Base-by-base conservation (phyloP, 164 flowering plant species). In the Vitis rotundifolia region DNA sequence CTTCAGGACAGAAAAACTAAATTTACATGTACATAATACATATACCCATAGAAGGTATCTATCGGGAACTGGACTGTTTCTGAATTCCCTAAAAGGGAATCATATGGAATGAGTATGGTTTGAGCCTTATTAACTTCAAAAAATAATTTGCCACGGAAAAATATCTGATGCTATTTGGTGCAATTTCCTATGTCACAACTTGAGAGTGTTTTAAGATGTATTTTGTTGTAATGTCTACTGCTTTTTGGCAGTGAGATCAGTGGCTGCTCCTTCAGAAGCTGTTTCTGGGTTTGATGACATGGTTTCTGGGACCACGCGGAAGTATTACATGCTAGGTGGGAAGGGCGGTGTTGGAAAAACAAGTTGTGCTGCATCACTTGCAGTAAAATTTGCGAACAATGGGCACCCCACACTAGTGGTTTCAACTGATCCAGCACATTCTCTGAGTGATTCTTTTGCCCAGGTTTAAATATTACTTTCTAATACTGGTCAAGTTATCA, bases 301-400 rank as follows among this genome's bases (percentile, higher is more conserved):
- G 97, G 81, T 82, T 70, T 72, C 87, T 37, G 89, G 88, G 16
- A 84, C 88, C 3, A 74, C 85, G 62, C 64, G 98, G 56, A 94
- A 88, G 76, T 94, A 89, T 78, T 92, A 88, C 83, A 78, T 94
- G 94, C 73, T 94, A 28, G 98, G 98, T 53, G 98, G 98, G 56
- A 94, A 94, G 74, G 98, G 98, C 62, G 99, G 99, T 59, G 99
- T 93, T 49, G 99, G 98, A 22, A 94, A 94, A 71, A 94, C 98
- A 8, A 94, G 98, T 70, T 94, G 97, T 77, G 97, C 98, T 68
- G 98, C 98, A 59, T 89, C 98, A 26, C 91, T 94, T 68, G 98
- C 97, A 60, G 93, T 94, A 0, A 94, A 88, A 76, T 92, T 94
- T 74, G 97, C 98, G 18, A 94, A 83, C 64, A 74, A 75, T 69